These are phyloP conservation scores for Coniochaeta sp. DNA, from an alignment of 2,329 filamentous ascomycete genomes.

Conservation along the genomic window DNA sequence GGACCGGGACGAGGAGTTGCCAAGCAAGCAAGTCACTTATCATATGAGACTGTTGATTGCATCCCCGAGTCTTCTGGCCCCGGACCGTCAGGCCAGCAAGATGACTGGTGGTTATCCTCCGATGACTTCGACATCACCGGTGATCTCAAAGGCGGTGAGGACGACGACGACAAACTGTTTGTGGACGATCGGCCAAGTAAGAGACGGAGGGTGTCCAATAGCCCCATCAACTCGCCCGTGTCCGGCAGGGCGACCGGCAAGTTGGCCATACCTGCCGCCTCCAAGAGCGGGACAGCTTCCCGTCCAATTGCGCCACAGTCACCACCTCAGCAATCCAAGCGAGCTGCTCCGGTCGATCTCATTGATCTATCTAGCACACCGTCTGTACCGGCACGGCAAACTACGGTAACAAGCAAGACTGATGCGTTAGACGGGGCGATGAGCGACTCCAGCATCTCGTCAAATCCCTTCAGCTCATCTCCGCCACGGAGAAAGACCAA, in stretches of 20 bases:
- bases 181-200: constrained; percentile 17
- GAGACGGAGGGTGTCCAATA: constrained; percentile 18
- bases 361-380: neutral
- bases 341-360: neutral
- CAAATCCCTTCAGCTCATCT: neutral
- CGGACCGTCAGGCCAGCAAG: neutral
- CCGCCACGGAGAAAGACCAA: neutral
- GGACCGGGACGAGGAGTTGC: neutral
- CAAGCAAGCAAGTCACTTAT: neutral
- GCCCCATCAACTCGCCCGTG: neutral
- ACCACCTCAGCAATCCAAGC: neutral
- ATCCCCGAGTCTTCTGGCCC: neutral
- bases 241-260: neutral
- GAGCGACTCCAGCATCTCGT: neutral
- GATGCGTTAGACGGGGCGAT: neutral
- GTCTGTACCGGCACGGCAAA: neutral
- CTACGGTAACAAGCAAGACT: neutral
- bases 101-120: constrained; percentile 13
- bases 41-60: neutral
- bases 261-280: neutral
- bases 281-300: neutral
- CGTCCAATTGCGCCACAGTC: neutral
- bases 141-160: constrained; percentile 14
- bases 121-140: constrained; percentile 35
- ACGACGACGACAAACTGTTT: neutral